Evolutionary conservation across 2,329 filamentous ascomycete species (phyloP).

Genomic region (Podosphaera leucotricha): DNA sequence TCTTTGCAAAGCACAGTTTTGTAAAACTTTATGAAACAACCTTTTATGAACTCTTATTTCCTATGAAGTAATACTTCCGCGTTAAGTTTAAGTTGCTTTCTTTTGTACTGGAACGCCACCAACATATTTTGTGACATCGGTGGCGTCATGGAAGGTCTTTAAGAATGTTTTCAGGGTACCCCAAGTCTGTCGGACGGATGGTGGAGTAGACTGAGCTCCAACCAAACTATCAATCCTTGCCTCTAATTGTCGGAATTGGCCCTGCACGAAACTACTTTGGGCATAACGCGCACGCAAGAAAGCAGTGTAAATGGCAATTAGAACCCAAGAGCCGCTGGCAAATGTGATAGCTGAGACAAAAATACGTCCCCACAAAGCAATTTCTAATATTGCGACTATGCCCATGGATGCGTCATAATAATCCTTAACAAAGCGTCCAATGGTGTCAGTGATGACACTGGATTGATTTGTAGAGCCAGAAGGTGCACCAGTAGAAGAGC

Average conservation of each 20-base stretch:
- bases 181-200: constrained; percentile 58
- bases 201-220: constrained; percentile 69
- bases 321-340: constrained; percentile 73
- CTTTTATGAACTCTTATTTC: too few species aligned
- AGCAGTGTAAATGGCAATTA: constrained; percentile 63
- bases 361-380: constrained; percentile 66
- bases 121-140: constrained; percentile 54
- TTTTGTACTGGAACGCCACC: constrained; percentile 33
- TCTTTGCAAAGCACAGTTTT: too few species aligned
- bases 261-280: constrained; percentile 86
- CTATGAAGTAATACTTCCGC: neutral
- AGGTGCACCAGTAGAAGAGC: constrained; percentile 28
- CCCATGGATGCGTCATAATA: constrained; percentile 97
- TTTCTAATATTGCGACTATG: constrained; percentile 71
- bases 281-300: constrained; percentile 80
- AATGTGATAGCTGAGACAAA: constrained; percentile 64
- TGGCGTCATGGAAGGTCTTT: constrained; percentile 54
- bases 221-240: constrained; percentile 60
- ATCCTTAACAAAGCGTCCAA: constrained; percentile 86
- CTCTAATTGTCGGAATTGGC: constrained; percentile 46
- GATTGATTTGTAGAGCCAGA: constrained; percentile 26
- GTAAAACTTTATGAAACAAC: too few species aligned
- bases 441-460: constrained; percentile 47
- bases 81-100: constrained; percentile 23
- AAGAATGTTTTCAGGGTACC: constrained; percentile 49